Evolutionary conservation across 371 early-diverging fungal genomes (phyloP).

Genomic region (Gilbertella persicaria): DNA sequence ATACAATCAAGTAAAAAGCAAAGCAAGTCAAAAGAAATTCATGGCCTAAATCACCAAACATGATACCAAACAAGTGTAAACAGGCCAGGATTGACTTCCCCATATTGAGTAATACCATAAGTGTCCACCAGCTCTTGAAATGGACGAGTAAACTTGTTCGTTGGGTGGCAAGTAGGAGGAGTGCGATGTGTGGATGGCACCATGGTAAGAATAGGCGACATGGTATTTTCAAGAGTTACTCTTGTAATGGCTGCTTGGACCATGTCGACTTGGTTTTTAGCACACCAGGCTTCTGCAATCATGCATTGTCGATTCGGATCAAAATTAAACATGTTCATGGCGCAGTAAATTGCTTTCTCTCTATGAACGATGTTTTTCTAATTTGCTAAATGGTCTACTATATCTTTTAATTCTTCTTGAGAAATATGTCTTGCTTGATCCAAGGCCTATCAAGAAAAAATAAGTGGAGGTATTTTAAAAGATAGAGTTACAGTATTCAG

Average conservation of each 20-base stretch:
- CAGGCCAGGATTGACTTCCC: constrained; percentile 99
- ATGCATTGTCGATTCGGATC: constrained; percentile 89
- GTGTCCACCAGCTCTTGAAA: constrained; percentile 98
- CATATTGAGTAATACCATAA: constrained; percentile 97
- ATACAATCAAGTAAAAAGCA: constrained; percentile 77
- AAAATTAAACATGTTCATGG: constrained; percentile 92
- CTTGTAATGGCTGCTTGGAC: constrained; percentile 85
- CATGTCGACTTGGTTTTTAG: constrained; percentile 73
- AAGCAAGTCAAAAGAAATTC: constrained; percentile 85
- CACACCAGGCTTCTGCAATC: constrained; percentile 98
- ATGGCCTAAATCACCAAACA: constrained; percentile 99
- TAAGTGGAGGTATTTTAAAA: too few species aligned
- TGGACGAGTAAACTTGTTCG: constrained; percentile 93
- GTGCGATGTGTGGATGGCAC: constrained; percentile 76
- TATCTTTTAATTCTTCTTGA: constrained; percentile 73
- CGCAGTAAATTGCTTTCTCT: constrained; percentile 94
- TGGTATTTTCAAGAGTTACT: constrained; percentile 79
- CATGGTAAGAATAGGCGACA: constrained; percentile 74
- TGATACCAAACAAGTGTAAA: constrained; percentile 96
- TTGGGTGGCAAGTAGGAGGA: constrained; percentile 95
- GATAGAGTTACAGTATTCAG: too few species aligned
- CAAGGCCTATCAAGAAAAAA: too few species aligned
- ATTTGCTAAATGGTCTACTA: constrained; percentile 75
- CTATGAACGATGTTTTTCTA: constrained; percentile 91
- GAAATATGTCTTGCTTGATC: constrained; percentile 81